These are phyloP conservation scores for Narthecium ossifragum DNA, from an alignment of 106 monocot genomes.

Conservation along the genomic window DNA sequence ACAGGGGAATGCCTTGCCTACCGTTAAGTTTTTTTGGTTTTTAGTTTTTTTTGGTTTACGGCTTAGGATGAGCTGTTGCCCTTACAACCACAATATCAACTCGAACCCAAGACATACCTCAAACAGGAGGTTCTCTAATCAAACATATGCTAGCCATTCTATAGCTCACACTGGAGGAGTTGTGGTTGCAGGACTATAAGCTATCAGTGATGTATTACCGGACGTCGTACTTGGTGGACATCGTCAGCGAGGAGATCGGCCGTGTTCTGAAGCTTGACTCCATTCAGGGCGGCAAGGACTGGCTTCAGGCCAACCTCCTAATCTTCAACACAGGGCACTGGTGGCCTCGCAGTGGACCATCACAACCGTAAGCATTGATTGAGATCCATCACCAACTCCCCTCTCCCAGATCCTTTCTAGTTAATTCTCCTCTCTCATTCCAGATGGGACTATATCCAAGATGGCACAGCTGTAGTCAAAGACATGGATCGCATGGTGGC, in stretches of 20 bases:
- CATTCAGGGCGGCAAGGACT: constrained; percentile 8
- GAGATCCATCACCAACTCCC: too few relatives aligned
- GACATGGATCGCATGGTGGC: constrained; percentile 42
- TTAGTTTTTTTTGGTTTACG: too few relatives aligned
- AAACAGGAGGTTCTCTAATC: too few relatives aligned
- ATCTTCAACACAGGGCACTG: constrained; percentile 56
- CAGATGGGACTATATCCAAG: constrained; percentile 59
- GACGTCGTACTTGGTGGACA: constrained; percentile 47
- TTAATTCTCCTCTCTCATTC: background rate
- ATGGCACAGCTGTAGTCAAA: constrained; percentile 20
- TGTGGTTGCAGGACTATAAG: constrained; percentile 47
- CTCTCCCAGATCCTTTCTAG: too few relatives aligned
- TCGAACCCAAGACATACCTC: too few relatives aligned
- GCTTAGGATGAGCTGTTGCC: too few relatives aligned
- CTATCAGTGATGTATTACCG: constrained; percentile 31
- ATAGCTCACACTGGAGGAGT: too few relatives aligned
- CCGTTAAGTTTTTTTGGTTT: too few relatives aligned
- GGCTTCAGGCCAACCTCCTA: constrained; percentile 36
- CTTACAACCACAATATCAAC: too few relatives aligned
- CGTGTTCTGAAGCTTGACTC: constrained; percentile 41
- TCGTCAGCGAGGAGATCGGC: constrained; percentile 9
- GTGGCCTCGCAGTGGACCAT: constrained; percentile 31
- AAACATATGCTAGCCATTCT: too few relatives aligned
- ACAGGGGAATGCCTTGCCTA: too few relatives aligned
- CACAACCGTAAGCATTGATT: constrained; percentile 30